phyloP scores from a whole-genome alignment of 345 rosid species.

The Bruguiera parviflora region DNA sequence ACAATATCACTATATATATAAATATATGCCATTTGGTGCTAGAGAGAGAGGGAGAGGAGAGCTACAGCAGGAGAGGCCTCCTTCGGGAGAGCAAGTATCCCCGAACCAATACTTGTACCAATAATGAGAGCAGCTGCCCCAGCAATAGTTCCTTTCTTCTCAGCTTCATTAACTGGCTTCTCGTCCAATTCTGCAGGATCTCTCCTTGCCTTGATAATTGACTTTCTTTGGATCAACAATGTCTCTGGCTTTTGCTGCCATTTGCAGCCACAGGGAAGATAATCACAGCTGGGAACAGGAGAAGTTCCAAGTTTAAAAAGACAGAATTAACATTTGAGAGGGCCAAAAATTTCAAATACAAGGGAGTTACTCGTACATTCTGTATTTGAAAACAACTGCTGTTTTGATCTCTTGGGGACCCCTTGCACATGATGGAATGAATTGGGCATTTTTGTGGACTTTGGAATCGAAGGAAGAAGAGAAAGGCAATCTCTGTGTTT shows the following conservation, averaged over 20 bases:
- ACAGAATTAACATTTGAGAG: neutral
- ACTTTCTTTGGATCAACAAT: conserved; percentile 1
- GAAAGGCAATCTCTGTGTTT: conserved; percentile 8
- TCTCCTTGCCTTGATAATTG: conserved; percentile 19
- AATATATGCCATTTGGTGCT: neutral
- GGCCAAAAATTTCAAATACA: neutral
- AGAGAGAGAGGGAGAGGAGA: neutral
- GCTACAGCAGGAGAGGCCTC: conserved; percentile 63
- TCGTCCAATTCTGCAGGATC: conserved; percentile 8
- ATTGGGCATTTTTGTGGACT: conserved; percentile 1
- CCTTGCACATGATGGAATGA: conserved; percentile 5
- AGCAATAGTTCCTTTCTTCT: conserved; percentile 46
- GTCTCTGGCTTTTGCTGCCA: conserved; percentile 21
- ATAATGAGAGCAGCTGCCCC: conserved; percentile 60
- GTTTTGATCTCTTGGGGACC: neutral
- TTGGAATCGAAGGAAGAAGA: conserved; percentile 17
- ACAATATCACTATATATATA: no score
- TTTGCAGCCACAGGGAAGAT: conserved; percentile 17
- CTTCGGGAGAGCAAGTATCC: conserved; percentile 56
- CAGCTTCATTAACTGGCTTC: neutral
- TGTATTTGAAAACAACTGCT: conserved; percentile 18
- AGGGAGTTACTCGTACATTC: conserved; percentile 19
- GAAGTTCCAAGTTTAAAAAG: neutral
- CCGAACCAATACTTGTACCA: conserved; percentile 64
- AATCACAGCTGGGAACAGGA: conserved; percentile 15